These are phyloP conservation scores for Ephemerocybe angulata DNA, from an alignment of 768 basidiomycete genomes.

Conservation along the genomic window DNA sequence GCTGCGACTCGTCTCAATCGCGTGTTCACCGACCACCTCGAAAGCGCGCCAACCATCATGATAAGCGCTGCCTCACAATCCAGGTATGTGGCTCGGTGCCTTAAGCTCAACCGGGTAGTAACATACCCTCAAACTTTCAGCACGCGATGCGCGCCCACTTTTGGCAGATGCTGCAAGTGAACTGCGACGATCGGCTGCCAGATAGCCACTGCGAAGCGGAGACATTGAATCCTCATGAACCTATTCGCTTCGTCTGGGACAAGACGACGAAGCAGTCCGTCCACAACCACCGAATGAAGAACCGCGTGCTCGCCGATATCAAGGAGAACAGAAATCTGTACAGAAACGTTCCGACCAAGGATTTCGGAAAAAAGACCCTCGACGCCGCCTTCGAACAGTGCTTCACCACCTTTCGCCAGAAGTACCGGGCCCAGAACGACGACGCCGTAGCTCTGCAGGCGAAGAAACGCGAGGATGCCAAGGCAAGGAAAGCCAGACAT, in stretches of 20 bases:
- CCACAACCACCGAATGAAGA: slow-evolving; percentile 71
- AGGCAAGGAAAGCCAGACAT: slow-evolving; percentile 60
- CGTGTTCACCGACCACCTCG: slow-evolving; percentile 7
- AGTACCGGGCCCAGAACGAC: slow-evolving; percentile 60
- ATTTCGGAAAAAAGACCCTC: slow-evolving; percentile 59
- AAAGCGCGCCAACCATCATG: slow-evolving; percentile 57
- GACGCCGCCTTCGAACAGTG: slow-evolving; percentile 68
- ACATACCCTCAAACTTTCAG: slow-evolving; percentile 32
- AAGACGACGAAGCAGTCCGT: slow-evolving; percentile 73
- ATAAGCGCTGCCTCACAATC: slow-evolving; percentile 62
- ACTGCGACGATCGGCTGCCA: slow-evolving; percentile 56
- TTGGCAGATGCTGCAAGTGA: slow-evolving; percentile 54
- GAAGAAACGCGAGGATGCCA: slow-evolving; percentile 55
- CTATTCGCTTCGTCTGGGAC: slow-evolving; percentile 76
- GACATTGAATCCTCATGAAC: slow-evolving; percentile 40
- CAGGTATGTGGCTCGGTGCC: slow-evolving; percentile 41
- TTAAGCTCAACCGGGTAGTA: background rate
- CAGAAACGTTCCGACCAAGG: slow-evolving; percentile 59
- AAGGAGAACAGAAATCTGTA: slow-evolving; percentile 54
- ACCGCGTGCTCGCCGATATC: slow-evolving; percentile 57
- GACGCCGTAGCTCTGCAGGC: slow-evolving; percentile 35
- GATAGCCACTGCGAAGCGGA: slow-evolving; percentile 57
- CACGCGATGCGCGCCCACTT: slow-evolving; percentile 70
- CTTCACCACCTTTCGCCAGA: slow-evolving; percentile 65
- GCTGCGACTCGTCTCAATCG: background rate